Evolutionary conservation across 73 alveolate species (phyloP).

Genomic region (Blepharisma japonicum): DNA sequence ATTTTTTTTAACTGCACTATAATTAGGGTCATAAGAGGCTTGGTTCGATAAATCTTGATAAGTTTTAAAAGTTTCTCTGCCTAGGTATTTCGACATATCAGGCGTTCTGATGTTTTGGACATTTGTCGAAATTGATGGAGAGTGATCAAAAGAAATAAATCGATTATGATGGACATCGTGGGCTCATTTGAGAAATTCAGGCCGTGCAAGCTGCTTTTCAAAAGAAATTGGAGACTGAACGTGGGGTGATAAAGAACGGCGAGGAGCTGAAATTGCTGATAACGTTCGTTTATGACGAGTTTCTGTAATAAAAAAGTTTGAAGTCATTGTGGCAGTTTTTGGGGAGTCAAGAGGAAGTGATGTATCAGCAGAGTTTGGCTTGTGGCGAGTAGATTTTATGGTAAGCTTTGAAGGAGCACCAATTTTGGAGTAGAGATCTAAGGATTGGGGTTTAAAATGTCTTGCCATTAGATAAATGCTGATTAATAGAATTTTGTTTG

Average conservation of each 20-base stretch:
- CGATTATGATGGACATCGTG: background rate
- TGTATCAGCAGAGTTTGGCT: no score
- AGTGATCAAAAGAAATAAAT: background rate
- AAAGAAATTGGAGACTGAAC: background rate
- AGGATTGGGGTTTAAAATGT: no score
- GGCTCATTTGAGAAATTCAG: background rate
- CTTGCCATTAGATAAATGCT: no score
- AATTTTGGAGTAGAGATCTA: no score
- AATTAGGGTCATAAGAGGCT: constrained; percentile 1
- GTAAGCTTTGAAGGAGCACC: no score
- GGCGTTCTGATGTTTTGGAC: background rate
- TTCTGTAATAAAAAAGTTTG: no score
- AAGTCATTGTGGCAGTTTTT: no score
- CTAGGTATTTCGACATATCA: background rate
- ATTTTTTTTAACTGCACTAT: background rate
- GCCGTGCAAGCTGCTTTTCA: background rate
- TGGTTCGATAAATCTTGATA: background rate
- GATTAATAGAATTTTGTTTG: no score
- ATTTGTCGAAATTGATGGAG: background rate
- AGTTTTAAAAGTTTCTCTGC: background rate
- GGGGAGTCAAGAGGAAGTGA: no score
- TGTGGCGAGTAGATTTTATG: no score
- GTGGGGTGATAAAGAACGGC: background rate
- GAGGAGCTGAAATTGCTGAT: no score
- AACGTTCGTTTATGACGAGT: no score